Conservation (phyloP, 257 asterid genomes). For the Eustoma russellianum region DNA sequence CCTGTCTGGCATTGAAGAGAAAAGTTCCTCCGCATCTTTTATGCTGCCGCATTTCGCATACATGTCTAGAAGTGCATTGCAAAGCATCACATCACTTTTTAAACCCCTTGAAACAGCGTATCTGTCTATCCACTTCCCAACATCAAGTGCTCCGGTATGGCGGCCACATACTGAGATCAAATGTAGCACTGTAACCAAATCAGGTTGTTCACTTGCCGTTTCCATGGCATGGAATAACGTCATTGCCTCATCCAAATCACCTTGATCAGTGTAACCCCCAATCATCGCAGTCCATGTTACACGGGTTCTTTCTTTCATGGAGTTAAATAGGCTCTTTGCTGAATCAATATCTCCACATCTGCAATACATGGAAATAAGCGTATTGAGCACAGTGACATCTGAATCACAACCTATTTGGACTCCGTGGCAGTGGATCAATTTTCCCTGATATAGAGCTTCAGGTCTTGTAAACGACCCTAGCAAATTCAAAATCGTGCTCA, state of each 20-base stretch:
- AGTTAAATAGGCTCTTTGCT: conserved; percentile 39
- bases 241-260: conserved; percentile 42
- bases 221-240: conserved; percentile 47
- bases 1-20: conserved; percentile 29
- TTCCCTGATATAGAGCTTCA: conserved; percentile 27
- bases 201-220: conserved; percentile 48
- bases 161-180: conserved; percentile 58
- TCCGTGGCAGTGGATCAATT: conserved; percentile 45
- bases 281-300: conserved; percentile 74
- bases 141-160: conserved; percentile 44
- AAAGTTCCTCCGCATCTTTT: conserved; percentile 41
- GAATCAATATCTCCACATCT: conserved; percentile 45
- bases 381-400: conserved; percentile 37
- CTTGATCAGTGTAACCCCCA: conserved; percentile 46
- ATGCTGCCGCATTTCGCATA: conserved; percentile 61
- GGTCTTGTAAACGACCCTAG: conserved; percentile 37
- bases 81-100: conserved; percentile 30
- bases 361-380: conserved; percentile 54
- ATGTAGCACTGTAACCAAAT: conserved; percentile 43
- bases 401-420: conserved; percentile 36
- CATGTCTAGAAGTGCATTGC: conserved; percentile 67
- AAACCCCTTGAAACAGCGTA: conserved; percentile 35
- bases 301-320: conserved; percentile 33
- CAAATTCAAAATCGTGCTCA: conserved; percentile 46
- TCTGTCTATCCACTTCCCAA: conserved; percentile 49